phyloP scores from a whole-genome alignment of 2,329 filamentous ascomycete genomes.

The Gnomoniopsis smithogilvyi region DNA sequence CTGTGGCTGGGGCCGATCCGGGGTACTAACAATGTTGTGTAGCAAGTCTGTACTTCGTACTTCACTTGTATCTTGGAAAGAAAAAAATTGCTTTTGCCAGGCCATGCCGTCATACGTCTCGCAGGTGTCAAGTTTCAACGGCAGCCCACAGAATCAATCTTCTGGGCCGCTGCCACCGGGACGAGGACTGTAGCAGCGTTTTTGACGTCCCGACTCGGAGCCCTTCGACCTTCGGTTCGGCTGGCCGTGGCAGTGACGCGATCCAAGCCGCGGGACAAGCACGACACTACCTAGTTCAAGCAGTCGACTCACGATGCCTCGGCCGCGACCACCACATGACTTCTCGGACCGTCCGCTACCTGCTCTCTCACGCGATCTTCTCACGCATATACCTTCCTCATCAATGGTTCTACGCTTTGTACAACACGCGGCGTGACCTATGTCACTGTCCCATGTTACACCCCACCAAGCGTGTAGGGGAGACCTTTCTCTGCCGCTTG shows the following conservation, averaged over 20 bases:
- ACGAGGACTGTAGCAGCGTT: not conserved
- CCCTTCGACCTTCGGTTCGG: not conserved
- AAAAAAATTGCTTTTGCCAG: conserved; percentile 3
- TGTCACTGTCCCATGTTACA: not conserved
- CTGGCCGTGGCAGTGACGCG: not conserved
- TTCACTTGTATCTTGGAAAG: not conserved
- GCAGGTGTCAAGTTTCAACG: not conserved
- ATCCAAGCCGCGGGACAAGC: not conserved
- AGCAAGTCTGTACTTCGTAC: not conserved
- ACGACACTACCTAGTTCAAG: not conserved
- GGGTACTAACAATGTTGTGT: not conserved
- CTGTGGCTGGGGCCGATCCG: conserved; percentile 6
- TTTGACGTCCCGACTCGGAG: not conserved
- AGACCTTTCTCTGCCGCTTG: not conserved
- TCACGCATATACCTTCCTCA: not conserved
- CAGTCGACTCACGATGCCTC: not conserved
- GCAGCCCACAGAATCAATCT: not conserved
- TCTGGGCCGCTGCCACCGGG: not conserved
- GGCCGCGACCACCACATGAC: not conserved
- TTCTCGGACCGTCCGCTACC: not conserved
- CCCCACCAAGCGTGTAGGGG: not conserved
- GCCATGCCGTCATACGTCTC: not conserved
- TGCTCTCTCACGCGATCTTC: not conserved
- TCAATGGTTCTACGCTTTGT: not conserved
- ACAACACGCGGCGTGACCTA: not conserved